These are phyloP conservation scores for Pseudopithomyces maydicus DNA, from an alignment of 2,329 filamentous ascomycete genomes.

Conservation along the genomic window DNA sequence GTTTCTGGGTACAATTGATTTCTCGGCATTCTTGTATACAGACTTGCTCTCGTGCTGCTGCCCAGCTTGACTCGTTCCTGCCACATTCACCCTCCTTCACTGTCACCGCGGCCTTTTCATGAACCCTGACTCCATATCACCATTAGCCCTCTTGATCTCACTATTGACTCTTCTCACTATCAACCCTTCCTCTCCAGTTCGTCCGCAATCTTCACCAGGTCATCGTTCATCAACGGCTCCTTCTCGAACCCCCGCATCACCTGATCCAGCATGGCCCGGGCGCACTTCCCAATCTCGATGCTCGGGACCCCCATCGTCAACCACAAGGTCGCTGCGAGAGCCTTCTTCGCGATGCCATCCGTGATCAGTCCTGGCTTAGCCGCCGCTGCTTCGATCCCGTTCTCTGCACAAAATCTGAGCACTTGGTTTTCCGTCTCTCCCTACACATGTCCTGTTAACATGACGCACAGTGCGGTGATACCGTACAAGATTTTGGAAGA, in stretches of 20 bases:
- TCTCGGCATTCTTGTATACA: too few relatives aligned
- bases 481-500: neutral
- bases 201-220: conserved; percentile 35
- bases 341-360: conserved; percentile 23
- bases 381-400: conserved; percentile 47
- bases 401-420: conserved; percentile 48
- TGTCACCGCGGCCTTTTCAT: too few relatives aligned
- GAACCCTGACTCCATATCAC: too few relatives aligned
- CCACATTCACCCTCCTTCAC: too few relatives aligned
- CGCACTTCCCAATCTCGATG: conserved; percentile 46
- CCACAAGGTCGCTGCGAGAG: conserved; percentile 22
- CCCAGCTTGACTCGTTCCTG: too few relatives aligned
- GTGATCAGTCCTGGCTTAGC: conserved; percentile 53
- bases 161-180: too few relatives aligned
- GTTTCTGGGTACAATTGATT: too few relatives aligned
- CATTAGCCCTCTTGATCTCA: too few relatives aligned
- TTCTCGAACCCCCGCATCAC: conserved; percentile 54
- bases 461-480: neutral
- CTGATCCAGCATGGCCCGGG: conserved; percentile 53
- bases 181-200: neutral
- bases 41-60: too few relatives aligned
- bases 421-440: conserved; percentile 54
- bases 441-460: conserved; percentile 17
- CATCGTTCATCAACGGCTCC: conserved; percentile 51
- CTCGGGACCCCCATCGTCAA: conserved; percentile 35